Evolutionary conservation across 2,329 filamentous ascomycete genomes (phyloP).

Genomic region (Cercospora nicotianae): DNA sequence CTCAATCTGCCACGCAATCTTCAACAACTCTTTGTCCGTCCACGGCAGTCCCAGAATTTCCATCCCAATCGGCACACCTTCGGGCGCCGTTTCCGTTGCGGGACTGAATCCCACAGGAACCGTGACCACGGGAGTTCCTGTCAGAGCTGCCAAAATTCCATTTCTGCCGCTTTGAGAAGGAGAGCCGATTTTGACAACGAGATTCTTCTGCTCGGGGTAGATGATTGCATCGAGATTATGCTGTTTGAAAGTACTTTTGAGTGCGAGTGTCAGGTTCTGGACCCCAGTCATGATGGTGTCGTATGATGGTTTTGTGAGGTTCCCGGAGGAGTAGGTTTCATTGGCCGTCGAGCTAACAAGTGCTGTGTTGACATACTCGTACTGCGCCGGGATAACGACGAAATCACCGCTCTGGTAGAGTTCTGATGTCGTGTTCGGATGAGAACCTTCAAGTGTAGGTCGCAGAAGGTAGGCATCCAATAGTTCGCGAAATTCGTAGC

Average conservation of each 20-base stretch:
- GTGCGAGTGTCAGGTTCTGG: conserved; percentile 51
- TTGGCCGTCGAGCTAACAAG: conserved; percentile 55
- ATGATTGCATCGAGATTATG: conserved; percentile 59
- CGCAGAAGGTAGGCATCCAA: conserved; percentile 58
- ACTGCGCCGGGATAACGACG: conserved; percentile 61
- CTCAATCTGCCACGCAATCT: conserved; percentile 56
- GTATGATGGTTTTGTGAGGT: conserved; percentile 42
- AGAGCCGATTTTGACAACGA: conserved; percentile 60
- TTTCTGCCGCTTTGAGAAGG: conserved; percentile 61
- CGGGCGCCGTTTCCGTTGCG: conserved; percentile 50
- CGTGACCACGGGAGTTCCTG: conserved; percentile 55
- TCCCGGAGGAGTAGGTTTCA: conserved; percentile 8
- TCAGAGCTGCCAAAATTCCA: conserved; percentile 57
- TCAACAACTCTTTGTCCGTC: conserved; percentile 56
- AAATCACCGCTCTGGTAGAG: conserved; percentile 56
- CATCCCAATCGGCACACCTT: conserved; percentile 64
- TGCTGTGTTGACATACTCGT: conserved; percentile 55
- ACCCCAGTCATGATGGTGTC: conserved; percentile 51
- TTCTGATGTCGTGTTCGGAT: conserved; percentile 50
- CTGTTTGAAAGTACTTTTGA: conserved; percentile 53
- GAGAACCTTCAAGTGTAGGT: conserved; percentile 44
- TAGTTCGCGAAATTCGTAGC: conserved; percentile 58
- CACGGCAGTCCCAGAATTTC: conserved; percentile 62
- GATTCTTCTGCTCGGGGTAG: conserved; percentile 65
- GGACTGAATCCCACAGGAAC: conserved; percentile 57